These are phyloP conservation scores for Trametes sp. DNA, from an alignment of 1,284 basidiomycete species.

Conservation along the genomic window DNA sequence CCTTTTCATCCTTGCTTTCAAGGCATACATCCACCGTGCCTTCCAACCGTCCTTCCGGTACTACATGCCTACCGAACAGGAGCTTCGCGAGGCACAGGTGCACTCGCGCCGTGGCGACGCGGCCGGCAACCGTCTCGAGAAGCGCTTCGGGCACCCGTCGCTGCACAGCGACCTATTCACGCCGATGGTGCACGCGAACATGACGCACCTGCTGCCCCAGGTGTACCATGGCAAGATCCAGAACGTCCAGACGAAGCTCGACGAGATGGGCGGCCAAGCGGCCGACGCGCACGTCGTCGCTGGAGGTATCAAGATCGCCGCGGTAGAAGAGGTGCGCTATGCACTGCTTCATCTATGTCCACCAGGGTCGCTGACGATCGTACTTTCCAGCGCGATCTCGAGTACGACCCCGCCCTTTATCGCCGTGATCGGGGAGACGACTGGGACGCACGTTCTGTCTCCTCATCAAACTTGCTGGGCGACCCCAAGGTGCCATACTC, in stretches of 20 bases:
- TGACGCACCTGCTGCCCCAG: conserved; percentile 78
- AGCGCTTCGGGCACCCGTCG: conserved; percentile 88
- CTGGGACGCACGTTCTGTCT: conserved; percentile 78
- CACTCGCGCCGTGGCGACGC: conserved; percentile 77
- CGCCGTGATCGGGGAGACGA: conserved; percentile 83
- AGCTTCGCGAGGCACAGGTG: conserved; percentile 73
- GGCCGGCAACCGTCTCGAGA: conserved; percentile 74
- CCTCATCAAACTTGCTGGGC: conserved; percentile 62
- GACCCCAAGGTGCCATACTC: conserved; percentile 54
- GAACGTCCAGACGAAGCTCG: conserved; percentile 66
- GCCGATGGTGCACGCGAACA: conserved; percentile 87
- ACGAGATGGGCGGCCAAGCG: conserved; percentile 78
- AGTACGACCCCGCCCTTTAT: conserved; percentile 79
- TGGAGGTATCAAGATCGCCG: conserved; percentile 81
- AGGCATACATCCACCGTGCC: conserved; percentile 76
- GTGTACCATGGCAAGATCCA: conserved; percentile 80
- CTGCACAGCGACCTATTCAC: conserved; percentile 84
- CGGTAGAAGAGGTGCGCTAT: conserved; percentile 67
- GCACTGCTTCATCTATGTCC: background rate
- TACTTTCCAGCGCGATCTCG: conserved; percentile 62
- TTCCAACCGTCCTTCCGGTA: conserved; percentile 81
- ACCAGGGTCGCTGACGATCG: background rate
- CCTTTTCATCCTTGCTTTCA: conserved; percentile 80
- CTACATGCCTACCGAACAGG: conserved; percentile 77
- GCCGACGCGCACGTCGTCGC: conserved; percentile 75